Conservation (phyloP, 495 filamentous ascomycete species). For the Darksidea phi region DNA sequence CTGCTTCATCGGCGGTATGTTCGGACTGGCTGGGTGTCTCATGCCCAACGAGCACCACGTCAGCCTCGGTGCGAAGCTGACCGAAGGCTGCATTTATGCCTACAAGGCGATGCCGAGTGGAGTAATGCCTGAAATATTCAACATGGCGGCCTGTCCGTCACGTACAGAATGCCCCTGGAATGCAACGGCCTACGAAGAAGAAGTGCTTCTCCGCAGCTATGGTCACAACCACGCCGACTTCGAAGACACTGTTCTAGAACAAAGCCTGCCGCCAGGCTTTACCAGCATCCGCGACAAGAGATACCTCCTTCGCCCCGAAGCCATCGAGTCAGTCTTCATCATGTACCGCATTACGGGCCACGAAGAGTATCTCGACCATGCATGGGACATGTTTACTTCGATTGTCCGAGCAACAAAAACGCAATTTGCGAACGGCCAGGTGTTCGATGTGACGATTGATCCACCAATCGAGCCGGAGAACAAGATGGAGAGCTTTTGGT, state of each 20-base stretch:
- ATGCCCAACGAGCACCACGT: conserved; percentile 34
- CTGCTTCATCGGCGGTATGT: conserved; percentile 42
- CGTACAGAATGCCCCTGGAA: conserved; percentile 45
- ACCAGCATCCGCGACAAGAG: conserved; percentile 43
- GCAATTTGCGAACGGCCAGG: conserved; percentile 51
- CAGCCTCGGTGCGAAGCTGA: conserved; percentile 36
- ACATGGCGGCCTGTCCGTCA: conserved; percentile 41
- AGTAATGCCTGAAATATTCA: conserved; percentile 51
- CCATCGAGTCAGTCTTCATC: conserved; percentile 63
- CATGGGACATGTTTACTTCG: conserved; percentile 60
- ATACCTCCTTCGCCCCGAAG: conserved; percentile 55
- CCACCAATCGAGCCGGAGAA: conserved; percentile 35
- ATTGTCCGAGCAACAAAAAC: conserved; percentile 50
- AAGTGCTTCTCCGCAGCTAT: conserved; percentile 35
- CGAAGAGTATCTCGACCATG: conserved; percentile 54
- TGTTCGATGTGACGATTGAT: conserved; percentile 40
- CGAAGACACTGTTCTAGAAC: conserved; percentile 30
- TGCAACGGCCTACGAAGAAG: conserved; percentile 42
- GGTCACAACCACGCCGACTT: conserved; percentile 22
- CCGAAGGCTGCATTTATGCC: conserved; percentile 41
- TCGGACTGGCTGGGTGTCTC: conserved; percentile 37
- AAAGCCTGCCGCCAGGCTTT: conserved; percentile 43
- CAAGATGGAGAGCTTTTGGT: conserved; percentile 61
- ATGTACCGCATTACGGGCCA: conserved; percentile 59
- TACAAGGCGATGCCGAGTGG: conserved; percentile 42